Evolutionary conservation across 2,329 filamentous ascomycete genomes (phyloP), one percentile per base, ranked within the genome.

Genomic region (Gremmenia infestans): DNA sequence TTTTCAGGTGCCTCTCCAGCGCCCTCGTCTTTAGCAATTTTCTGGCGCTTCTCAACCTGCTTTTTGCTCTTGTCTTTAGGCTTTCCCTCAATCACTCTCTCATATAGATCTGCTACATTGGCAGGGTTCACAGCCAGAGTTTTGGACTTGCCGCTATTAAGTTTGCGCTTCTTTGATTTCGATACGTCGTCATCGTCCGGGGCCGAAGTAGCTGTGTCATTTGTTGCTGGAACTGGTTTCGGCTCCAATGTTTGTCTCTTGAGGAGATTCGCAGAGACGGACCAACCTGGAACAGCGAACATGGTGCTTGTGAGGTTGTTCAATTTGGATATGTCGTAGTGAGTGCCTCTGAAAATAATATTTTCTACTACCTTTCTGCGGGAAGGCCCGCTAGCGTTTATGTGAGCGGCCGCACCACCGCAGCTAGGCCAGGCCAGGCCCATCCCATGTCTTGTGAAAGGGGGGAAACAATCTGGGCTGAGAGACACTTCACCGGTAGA

Each of bases 261-360:
- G 61, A 95, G 81, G 52, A 76, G 76, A 63, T 85, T 82, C 59
- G 86, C 81, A 54, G 89, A 83, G 37, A 97, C 79, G 40, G 90
- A 90, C 92, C 93, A 97, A 64, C 94, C 94, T 67, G 89, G 89
- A 32, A 97, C 92, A 9, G 91, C 87, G 72, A 97, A 97, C 93
- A 97, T 93, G 32, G 22, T 62, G 49, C 50, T 19, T 36, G 35
- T 48, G 25, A 25, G 19, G 22, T 8, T 48, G 36, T 9, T 39
- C 23, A 17, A 36, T 36, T 12, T 39, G 7, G 40, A 11, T 52
- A 15, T 32, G 7, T 14, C 8, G 17, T 17, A 2, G 12, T 40
- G 6, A 15, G 37, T 17, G 37, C 14, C 37, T 40, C 37, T 17
- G 40, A 32, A 43, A 52, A 23, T 36, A 42, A 50, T 56, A 56